Percentiles rank a stretch among this genome's conserved stretches.
phyloP scores from a whole-genome alignment of 2,329 filamentous ascomycete genomes.

The Hypoxylon sp. region DNA sequence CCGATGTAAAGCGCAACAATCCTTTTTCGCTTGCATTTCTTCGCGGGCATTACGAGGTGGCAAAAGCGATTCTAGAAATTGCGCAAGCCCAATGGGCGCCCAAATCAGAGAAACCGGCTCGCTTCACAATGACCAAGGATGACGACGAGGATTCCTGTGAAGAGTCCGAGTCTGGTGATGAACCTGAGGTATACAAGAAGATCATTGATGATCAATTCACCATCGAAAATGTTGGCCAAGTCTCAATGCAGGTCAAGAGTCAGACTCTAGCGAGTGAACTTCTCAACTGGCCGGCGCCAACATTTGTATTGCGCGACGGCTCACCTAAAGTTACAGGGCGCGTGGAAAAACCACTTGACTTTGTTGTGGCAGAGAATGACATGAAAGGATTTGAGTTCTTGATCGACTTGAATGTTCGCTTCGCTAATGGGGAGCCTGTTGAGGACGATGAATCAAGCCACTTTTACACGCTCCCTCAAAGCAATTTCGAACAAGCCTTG shows the following conservation, averaged over 20 bases:
- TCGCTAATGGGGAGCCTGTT: conserved; percentile 57
- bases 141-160: conserved; percentile 57
- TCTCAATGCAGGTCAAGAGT: conserved; percentile 78
- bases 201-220: conserved; percentile 78
- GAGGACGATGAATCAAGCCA: conserved; percentile 54
- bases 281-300: conserved; percentile 60
- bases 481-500: conserved; percentile 62
- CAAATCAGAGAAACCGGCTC: conserved; percentile 65
- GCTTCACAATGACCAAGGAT: conserved; percentile 62
- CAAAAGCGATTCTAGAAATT: conserved; percentile 78
- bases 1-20: conserved; percentile 65
- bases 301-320: conserved; percentile 55
- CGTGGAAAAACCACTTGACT: conserved; percentile 56
- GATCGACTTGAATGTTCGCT: conserved; percentile 67
- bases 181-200: conserved; percentile 64
- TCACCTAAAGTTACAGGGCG: conserved; percentile 47
- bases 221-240: conserved; percentile 80
- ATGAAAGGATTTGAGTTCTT: conserved; percentile 68
- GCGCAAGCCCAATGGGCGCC: conserved; percentile 76
- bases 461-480: conserved; percentile 59
- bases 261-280: conserved; percentile 68
- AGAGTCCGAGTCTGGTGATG: conserved; percentile 56
- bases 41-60: conserved; percentile 74
- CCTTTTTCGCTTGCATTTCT: conserved; percentile 79
- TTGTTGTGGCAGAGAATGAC: conserved; percentile 69